phyloP scores from a whole-genome alignment of 257 asterid genomes.

The Ballota nigra region DNA sequence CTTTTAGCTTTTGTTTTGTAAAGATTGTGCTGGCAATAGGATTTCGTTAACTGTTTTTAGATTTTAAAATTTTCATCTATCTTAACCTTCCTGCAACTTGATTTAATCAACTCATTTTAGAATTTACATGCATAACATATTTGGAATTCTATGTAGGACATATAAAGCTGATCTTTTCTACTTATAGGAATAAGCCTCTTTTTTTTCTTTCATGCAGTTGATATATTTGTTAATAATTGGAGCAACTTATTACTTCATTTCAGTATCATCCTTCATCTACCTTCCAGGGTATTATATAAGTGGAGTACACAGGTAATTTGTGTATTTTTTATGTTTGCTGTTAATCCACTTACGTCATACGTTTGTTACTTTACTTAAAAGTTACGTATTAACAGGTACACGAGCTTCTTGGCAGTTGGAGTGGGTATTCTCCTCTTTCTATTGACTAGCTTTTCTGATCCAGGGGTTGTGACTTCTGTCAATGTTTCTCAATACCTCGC shows the following conservation, averaged over 20 bases:
- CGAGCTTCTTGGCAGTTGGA: slow-evolving; percentile 87
- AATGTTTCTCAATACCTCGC: slow-evolving; percentile 78
- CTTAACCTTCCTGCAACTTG: not conserved
- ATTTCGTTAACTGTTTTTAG: no score
- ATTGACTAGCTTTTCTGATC: slow-evolving; percentile 96
- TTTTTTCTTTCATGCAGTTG: slow-evolving; percentile 55
- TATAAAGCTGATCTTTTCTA: not conserved
- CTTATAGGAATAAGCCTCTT: slow-evolving; percentile 3
- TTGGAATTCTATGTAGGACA: slow-evolving; percentile 8
- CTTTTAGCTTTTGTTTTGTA: not conserved
- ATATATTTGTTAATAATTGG: slow-evolving; percentile 78
- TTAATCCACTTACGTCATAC: slow-evolving; percentile 17
- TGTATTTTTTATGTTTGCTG: slow-evolving; percentile 15
- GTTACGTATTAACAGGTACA: slow-evolving; percentile 54
- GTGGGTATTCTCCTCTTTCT: slow-evolving; percentile 84
- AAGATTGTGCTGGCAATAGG: not conserved
- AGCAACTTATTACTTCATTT: slow-evolving; percentile 67
- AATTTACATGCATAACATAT: not conserved
- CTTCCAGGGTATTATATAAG: slow-evolving; percentile 89
- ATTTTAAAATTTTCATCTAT: not conserved
- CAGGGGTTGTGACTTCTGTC: slow-evolving; percentile 77
- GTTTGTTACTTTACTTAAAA: slow-evolving; percentile 21
- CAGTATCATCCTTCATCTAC: slow-evolving; percentile 64
- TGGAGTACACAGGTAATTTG: slow-evolving; percentile 74
- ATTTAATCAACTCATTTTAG: not conserved